phyloP scores from a whole-genome alignment of 164 flowering plant species.

The Chimonanthus salicifolius region DNA sequence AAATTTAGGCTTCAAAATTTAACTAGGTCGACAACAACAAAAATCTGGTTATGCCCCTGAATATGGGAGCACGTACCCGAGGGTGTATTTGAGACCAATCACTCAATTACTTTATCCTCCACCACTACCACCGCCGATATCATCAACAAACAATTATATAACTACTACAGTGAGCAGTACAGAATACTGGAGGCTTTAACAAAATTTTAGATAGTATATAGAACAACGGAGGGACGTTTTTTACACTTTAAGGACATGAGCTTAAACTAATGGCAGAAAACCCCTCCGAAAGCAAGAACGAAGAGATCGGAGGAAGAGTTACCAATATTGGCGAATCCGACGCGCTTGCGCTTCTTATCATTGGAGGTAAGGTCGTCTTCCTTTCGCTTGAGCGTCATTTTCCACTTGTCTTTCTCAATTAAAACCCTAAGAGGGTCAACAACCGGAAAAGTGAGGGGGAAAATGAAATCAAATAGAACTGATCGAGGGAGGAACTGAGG shows the following conservation, averaged over 20 bases:
- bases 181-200: neutral
- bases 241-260: no score
- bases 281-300: neutral
- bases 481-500: no score
- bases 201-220: no score
- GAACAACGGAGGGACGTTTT: neutral
- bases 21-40: no score
- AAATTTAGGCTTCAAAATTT: no score
- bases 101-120: no score
- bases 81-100: no score
- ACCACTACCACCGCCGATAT: no score
- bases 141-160: neutral
- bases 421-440: neutral
- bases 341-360: conserved; percentile 1
- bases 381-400: neutral
- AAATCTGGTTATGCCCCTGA: no score
- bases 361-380: neutral
- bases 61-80: no score
- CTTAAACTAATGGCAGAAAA: neutral
- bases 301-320: neutral
- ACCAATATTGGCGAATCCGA: neutral
- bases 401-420: neutral
- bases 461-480: no score
- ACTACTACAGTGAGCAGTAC: neutral
- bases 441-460: no score